phyloP scores from a whole-genome alignment of 176 grass and related monocot species.

The Oryza brachyantha region DNA sequence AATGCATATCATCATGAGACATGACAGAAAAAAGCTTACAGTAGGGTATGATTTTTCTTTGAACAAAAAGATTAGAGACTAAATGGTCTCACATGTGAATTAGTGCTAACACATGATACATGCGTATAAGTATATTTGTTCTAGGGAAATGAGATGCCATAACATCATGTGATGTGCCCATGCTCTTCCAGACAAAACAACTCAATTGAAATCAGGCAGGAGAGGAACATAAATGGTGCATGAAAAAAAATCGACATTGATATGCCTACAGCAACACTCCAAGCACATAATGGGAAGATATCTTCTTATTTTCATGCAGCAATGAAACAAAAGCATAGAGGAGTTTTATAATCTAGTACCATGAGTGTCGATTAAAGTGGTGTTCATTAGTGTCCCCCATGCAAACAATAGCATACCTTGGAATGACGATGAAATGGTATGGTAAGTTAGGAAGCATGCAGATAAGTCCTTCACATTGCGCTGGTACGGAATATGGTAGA shows the following conservation, averaged over 20 bases:
- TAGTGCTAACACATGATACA: neutral
- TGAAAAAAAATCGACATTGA: neutral
- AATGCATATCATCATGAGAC: conserved; percentile 17
- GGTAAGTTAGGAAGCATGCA: conserved; percentile 91
- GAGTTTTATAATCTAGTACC: neutral
- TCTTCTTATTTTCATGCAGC: neutral
- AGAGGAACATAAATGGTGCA: neutral
- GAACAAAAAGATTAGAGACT: neutral
- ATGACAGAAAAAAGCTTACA: conserved; percentile 10
- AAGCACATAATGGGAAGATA: neutral
- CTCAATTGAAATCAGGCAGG: neutral
- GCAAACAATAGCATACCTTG: conserved; percentile 64
- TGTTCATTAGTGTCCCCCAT: neutral
- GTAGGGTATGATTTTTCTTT: neutral
- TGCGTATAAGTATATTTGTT: neutral
- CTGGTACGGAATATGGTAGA: conserved; percentile 84
- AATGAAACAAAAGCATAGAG: neutral
- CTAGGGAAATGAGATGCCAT: neutral
- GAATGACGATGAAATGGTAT: conserved; percentile 63
- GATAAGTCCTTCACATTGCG: conserved; percentile 62
- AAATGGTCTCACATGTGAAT: conserved; percentile 21
- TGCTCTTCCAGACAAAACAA: neutral
- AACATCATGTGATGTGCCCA: neutral
- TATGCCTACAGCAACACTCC: conserved; percentile 1
- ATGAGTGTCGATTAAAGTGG: conserved; percentile 13